These are phyloP conservation scores for Hyphodiscus hymeniophilus DNA, from an alignment of 495 filamentous ascomycete genomes.

Conservation along the genomic window DNA sequence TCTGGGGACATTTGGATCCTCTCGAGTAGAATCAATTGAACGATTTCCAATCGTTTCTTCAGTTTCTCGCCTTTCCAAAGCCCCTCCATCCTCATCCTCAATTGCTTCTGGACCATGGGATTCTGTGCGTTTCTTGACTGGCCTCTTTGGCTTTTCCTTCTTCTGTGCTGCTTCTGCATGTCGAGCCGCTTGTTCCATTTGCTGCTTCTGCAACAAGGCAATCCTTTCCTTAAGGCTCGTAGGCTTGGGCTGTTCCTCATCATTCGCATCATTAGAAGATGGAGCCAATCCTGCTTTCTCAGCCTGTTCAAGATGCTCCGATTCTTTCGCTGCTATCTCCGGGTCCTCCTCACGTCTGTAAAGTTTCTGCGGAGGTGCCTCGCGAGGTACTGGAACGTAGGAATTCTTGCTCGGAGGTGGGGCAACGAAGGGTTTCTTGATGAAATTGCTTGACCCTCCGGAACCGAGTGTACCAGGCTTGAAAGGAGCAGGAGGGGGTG, in stretches of 20 bases:
- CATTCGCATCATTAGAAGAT: conserved; percentile 40
- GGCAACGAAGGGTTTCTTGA: conserved; percentile 98
- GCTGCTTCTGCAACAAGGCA: conserved; percentile 87
- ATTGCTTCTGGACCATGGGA: conserved; percentile 30
- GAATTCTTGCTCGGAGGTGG: conserved; percentile 91
- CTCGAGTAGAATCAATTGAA: conserved; percentile 46
- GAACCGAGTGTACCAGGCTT: conserved; percentile 58
- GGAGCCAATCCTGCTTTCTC: conserved; percentile 51
- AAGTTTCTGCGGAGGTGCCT: conserved; percentile 59
- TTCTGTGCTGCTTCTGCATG: conserved; percentile 71
- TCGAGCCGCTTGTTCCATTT: conserved; percentile 74
- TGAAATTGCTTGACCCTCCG: conserved; percentile 56
- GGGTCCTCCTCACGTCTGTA: conserved; percentile 89
- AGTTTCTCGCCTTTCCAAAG: conserved; percentile 37
- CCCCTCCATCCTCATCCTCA: conserved; percentile 32
- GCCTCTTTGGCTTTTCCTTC: conserved; percentile 82
- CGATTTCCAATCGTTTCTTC: conserved; percentile 46
- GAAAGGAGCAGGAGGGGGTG: conserved; percentile 78
- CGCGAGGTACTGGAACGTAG: conserved; percentile 66
- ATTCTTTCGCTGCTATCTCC: conserved; percentile 61
- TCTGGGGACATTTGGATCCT: conserved; percentile 36
- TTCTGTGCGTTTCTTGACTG: conserved; percentile 72
- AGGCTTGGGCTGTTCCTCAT: conserved; percentile 77
- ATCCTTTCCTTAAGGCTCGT: conserved; percentile 91
- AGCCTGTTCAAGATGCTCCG: conserved; percentile 44